phyloP scores from a whole-genome alignment of 1,139 yeast genomes.

The Candida glucosophila region DNA sequence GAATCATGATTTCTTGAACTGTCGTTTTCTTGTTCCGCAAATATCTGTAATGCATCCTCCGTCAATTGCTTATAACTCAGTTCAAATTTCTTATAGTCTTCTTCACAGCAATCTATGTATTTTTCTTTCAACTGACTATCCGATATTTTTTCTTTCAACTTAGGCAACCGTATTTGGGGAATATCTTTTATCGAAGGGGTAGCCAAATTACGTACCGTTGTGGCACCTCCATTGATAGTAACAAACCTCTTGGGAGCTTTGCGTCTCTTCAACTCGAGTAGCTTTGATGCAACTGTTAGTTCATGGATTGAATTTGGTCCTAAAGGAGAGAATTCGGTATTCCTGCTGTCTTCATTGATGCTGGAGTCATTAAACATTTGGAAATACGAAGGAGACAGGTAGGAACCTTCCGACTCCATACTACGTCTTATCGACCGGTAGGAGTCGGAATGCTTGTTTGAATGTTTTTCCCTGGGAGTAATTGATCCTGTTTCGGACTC shows the following conservation, averaged over 20 bases:
- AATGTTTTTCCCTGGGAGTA: too few relatives aligned
- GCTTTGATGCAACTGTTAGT: slow-evolving; percentile 53
- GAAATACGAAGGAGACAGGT: slow-evolving; percentile 24
- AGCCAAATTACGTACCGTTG: slow-evolving; percentile 36
- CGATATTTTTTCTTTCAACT: slow-evolving; percentile 42
- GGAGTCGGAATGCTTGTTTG: too few relatives aligned
- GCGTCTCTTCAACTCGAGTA: slow-evolving; percentile 27
- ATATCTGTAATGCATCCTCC: slow-evolving; percentile 38
- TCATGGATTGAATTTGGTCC: slow-evolving; percentile 79
- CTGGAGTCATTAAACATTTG: slow-evolving; percentile 14
- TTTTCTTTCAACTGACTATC: slow-evolving; percentile 35
- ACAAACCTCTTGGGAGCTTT: slow-evolving; percentile 26
- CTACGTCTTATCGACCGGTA: slow-evolving; percentile 29
- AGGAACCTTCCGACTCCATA: slow-evolving; percentile 28
- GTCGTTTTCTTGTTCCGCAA: slow-evolving; percentile 21
- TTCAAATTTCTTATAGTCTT: slow-evolving; percentile 51
- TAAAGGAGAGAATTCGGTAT: slow-evolving; percentile 43
- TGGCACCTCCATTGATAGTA: slow-evolving; percentile 33
- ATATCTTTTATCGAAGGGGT: slow-evolving; percentile 79
- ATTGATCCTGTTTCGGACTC: too few relatives aligned
- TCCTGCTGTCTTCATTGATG: slow-evolving; percentile 10
- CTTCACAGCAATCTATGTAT: slow-evolving; percentile 38
- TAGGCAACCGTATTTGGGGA: slow-evolving; percentile 70
- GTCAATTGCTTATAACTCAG: slow-evolving; percentile 41
- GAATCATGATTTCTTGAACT: slow-evolving; percentile 2